These are phyloP conservation scores for Russula abietina DNA, from an alignment of 768 basidiomycete species.

Conservation along the genomic window DNA sequence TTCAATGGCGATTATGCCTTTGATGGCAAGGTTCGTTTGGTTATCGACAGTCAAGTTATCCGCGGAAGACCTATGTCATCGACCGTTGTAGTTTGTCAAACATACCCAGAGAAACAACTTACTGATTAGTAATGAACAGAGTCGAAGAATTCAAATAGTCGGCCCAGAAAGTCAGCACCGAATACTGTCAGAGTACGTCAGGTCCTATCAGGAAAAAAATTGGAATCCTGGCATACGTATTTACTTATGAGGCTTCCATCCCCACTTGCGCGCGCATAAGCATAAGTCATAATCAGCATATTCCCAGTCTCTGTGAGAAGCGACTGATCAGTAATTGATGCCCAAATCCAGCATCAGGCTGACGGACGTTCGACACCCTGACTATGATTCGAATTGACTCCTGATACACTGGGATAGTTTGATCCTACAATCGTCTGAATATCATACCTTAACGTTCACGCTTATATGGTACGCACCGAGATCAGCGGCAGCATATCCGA, in stretches of 20 bases:
- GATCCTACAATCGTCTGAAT: background rate
- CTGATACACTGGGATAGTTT: conserved; percentile 5
- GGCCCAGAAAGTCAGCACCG: conserved; percentile 32
- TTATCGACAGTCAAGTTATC: conserved; percentile 34
- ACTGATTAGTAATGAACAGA: conserved; percentile 48
- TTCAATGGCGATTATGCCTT: conserved; percentile 61
- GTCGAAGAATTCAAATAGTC: conserved; percentile 33
- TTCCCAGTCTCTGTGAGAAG: background rate
- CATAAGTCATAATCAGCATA: no score
- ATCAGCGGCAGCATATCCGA: conserved; percentile 23
- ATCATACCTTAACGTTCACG: no score
- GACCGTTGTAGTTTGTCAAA: conserved; percentile 34
- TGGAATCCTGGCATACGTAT: conserved; percentile 19
- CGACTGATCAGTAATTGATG: no score
- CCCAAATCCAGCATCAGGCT: no score
- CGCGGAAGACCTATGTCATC: conserved; percentile 12
- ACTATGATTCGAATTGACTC: background rate
- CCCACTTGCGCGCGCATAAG: conserved; percentile 7
- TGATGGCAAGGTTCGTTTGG: conserved; percentile 66
- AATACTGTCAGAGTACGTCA: conserved; percentile 22
- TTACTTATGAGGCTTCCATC: conserved; percentile 27
- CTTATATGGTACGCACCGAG: conserved; percentile 19
- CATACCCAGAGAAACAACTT: conserved; percentile 40
- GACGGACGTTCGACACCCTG: conserved; percentile 10
- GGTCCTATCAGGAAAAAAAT: background rate